Conservation (phyloP, 1,139 yeast species). For the Protomyces arabidopsidicola region DNA sequence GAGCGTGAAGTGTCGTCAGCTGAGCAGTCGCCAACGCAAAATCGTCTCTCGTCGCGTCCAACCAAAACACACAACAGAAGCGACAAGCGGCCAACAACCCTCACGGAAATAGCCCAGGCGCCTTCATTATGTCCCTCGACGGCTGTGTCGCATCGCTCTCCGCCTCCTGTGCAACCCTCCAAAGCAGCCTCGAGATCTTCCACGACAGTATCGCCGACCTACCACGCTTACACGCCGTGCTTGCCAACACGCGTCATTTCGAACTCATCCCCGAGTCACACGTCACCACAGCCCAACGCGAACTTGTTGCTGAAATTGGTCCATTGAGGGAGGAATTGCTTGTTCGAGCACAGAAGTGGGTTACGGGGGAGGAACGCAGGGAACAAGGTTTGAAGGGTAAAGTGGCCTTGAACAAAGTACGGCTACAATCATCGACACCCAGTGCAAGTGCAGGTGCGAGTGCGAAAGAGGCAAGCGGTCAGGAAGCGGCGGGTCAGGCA, state of each 20-base stretch:
- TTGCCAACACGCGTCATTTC: conserved; percentile 25
- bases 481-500: neutral
- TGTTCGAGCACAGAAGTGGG: conserved; percentile 22
- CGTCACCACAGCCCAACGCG: conserved; percentile 20
- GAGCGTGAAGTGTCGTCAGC: too few species aligned
- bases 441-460: neutral
- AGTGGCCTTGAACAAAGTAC: conserved; percentile 26
- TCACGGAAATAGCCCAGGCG: neutral
- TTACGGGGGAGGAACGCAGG: conserved; percentile 17
- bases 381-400: conserved; percentile 18
- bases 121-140: conserved; percentile 12
- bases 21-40: too few species aligned
- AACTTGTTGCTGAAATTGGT: conserved; percentile 18
- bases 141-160: conserved; percentile 16
- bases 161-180: conserved; percentile 9
- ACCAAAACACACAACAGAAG: neutral
- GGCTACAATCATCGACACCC: conserved; percentile 9
- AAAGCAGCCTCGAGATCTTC: conserved; percentile 11
- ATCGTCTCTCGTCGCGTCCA: neutral
- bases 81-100: neutral
- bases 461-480: neutral
- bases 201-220: conserved; percentile 29
- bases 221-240: conserved; percentile 25
- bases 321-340: conserved; percentile 26
- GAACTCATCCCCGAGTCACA: conserved; percentile 27